Evolutionary conservation across 192 early-diverging fungal genomes (phyloP), one percentile per base, ranked within the genome.

Genomic region (Coemansia sp.): DNA sequence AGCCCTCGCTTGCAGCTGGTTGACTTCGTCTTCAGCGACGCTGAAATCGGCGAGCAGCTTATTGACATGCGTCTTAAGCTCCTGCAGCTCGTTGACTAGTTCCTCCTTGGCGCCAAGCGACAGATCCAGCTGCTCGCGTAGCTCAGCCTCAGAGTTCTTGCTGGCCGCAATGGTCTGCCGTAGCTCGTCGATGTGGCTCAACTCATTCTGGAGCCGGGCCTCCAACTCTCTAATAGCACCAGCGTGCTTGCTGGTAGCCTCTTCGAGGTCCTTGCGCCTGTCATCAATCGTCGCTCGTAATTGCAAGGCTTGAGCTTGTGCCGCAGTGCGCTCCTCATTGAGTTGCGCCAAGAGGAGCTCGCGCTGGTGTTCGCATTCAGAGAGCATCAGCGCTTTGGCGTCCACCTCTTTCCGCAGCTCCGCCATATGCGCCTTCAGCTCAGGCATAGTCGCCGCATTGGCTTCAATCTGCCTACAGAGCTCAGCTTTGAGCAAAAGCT

Each of bases 391-490:
- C 52, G 52, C 3, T n/a, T 55, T 31, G 24, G 24, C 64, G 43
- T 33, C 69, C 9, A 66, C 46, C 8, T 61, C 29, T 22, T 22
- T 65, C n/a, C 57, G 62, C 58, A 74, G 33, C 3, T 61, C 33
- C 13, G 24, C 71, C 4, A 65, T 34, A 43, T 72, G 68, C 5
- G n/a, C 31, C 63, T 78, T 53, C 39, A 72, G 57, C 41, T 65
- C 70, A 0, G 31, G 12, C 24, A 61, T 33, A 6, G 13, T 1
- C 4, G 41, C 36, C 3, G 53, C 61, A n/a, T 53, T 60, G 1
- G 52, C 47, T 27, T 67, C 71, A 20, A 76, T 62, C 44, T 81
- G 57, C 62, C 41, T 53, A 22, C 43, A 31, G 13, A 73, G 68
- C 24, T 69, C 47, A 34, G 50, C 62, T 18, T 60, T 69, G 5